These are phyloP conservation scores for Neopestalotiopsis sp. DNA, from an alignment of 2,329 filamentous ascomycete species.

Conservation along the genomic window DNA sequence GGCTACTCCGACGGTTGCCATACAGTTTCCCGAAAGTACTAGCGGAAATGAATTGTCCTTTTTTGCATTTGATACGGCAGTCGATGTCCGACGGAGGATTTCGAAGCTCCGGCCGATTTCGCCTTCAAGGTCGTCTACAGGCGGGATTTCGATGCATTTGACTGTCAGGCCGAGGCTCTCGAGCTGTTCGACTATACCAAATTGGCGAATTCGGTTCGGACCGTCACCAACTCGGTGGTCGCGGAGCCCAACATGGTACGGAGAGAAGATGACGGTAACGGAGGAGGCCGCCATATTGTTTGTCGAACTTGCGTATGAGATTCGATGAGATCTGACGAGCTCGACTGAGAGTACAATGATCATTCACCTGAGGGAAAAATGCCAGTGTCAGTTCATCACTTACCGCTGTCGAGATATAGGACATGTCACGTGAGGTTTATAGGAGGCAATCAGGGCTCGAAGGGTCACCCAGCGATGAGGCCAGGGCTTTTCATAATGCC, in stretches of 20 bases:
- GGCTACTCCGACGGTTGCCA: neutral
- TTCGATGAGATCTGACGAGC: neutral
- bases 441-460: no score
- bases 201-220: neutral
- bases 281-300: neutral
- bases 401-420: no score
- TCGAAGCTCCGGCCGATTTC: neutral
- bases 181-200: neutral
- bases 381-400: no score
- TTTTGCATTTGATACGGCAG: neutral
- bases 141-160: neutral
- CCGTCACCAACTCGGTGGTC: neutral
- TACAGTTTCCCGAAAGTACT: neutral
- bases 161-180: neutral
- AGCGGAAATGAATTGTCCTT: neutral
- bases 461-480: no score
- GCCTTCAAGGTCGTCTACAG: neutral
- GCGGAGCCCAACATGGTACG: neutral
- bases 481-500: no score
- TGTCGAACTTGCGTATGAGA: constrained; percentile 17
- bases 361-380: no score
- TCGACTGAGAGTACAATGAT: no score
- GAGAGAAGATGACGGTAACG: neutral
- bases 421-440: no score
- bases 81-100: neutral